Conservation (phyloP, 1,139 yeast genomes). For the Kodamaea derodonti region DNA sequence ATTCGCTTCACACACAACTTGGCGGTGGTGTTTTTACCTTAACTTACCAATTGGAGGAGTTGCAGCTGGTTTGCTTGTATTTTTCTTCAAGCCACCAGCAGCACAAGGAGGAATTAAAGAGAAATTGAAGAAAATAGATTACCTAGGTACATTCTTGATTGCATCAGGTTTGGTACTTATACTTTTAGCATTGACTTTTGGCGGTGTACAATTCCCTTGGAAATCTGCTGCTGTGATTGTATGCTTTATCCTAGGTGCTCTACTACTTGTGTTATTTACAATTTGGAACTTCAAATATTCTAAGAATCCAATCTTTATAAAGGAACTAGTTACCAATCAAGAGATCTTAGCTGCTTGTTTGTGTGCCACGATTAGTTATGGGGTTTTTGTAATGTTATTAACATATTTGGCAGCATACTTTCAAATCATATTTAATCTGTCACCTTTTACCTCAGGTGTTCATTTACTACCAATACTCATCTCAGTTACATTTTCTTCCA, state of each 20-base stretch:
- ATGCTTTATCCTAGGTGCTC: slow-evolving; percentile 53
- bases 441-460: slow-evolving; percentile 19
- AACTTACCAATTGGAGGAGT: slow-evolving; percentile 67
- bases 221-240: slow-evolving; percentile 52
- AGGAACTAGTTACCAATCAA: slow-evolving; percentile 32
- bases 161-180: slow-evolving; percentile 41
- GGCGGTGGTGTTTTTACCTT: slow-evolving; percentile 81
- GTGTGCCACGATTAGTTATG: slow-evolving; percentile 16
- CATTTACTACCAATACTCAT: slow-evolving; percentile 19
- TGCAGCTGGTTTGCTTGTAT: slow-evolving; percentile 41
- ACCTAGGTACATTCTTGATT: slow-evolving; percentile 41
- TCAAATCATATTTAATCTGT: slow-evolving; percentile 17
- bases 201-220: slow-evolving; percentile 48
- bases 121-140: slow-evolving; percentile 45
- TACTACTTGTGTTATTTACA: slow-evolving; percentile 33
- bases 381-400: slow-evolving; percentile 15
- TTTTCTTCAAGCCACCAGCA: slow-evolving; percentile 53
- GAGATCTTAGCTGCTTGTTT: slow-evolving; percentile 36
- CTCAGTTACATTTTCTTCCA: slow-evolving; percentile 16
- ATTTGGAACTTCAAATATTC: slow-evolving; percentile 49
- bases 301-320: slow-evolving; percentile 44
- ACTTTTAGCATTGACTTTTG: slow-evolving; percentile 50
- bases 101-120: slow-evolving; percentile 36
- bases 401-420: slow-evolving; percentile 21
- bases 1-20: slow-evolving; percentile 54